Evolutionary conservation across 1,139 yeast species (phyloP), one percentile per base, ranked within the genome.

Genomic region (Yamadazyma membranifaciens): DNA sequence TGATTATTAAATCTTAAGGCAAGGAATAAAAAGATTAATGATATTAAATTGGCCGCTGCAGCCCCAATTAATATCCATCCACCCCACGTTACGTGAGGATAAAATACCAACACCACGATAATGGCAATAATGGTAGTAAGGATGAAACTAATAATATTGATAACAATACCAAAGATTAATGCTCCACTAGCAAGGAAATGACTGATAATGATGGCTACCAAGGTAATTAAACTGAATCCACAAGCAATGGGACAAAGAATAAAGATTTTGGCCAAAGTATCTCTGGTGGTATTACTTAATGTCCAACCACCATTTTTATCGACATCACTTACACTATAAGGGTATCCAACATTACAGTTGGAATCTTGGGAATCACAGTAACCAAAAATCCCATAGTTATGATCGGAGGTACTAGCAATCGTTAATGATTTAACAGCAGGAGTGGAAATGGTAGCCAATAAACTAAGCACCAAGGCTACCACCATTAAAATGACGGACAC

Each of bases 341-440:
- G 78, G 46, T 62, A 72, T n/a, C 55, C 42, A 4, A 69, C 66
- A 5, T 44, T 42, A 0, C 83, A 69, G 60, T 96, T 87, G 1
- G 60, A 54, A 6, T 63, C 57, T 20, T 58, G 45, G 5, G 50
- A 39, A 33, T 48, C 56, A 60, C 98, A 91, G 47, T 79, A 77
- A 2, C 98, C 98, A 67, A 91, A 87, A 1, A 87, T 88, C 4
- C 98, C 98, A 59, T 83, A 92, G 41, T 75, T 67, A 55, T 72
- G 70, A 38, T 73, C 78, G 16, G 69, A 67, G 48, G 63, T 63
- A 15, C 57, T 59, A 41, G 63, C 78, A 24, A 78, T 51, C n/a
- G 55, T 51, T 40, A 78, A 62, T 2, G 61, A 36, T 1, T 56
- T 42, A 3, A 69, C 63, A 6, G 74, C 69, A 1, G 83, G 83